Percentiles rank a stretch among this genome's conserved stretches.
phyloP scores from a whole-genome alignment of 106 monocot genomes.

The Allium cepa region DNA sequence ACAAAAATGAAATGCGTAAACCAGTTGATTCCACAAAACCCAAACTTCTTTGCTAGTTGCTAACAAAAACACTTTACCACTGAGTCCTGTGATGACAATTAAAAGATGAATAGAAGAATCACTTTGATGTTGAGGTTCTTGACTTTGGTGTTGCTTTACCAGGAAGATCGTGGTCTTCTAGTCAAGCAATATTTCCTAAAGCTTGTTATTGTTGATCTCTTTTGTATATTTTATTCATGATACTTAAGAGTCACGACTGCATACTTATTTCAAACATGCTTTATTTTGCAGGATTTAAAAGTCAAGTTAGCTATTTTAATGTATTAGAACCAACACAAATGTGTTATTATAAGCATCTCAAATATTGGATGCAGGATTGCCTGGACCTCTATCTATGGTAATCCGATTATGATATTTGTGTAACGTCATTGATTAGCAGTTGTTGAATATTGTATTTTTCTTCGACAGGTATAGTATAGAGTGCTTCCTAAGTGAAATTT shows the following conservation, averaged over 20 bases:
- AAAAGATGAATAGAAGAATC: constrained; percentile 50
- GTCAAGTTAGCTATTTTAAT: constrained; percentile 70
- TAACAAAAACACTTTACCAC: constrained; percentile 25
- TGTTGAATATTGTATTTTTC: background rate
- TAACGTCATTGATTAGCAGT: background rate
- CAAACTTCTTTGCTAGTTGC: constrained; percentile 15
- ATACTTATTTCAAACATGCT: background rate
- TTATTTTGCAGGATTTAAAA: constrained; percentile 58
- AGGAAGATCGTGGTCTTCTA: constrained; percentile 68
- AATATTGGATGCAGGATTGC: constrained; percentile 68
- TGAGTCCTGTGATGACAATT: constrained; percentile 68
- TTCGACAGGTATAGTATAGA: constrained; percentile 63
- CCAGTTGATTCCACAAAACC: constrained; percentile 4
- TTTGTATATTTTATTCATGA: background rate
- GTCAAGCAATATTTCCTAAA: constrained; percentile 79
- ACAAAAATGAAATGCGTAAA: constrained; percentile 17
- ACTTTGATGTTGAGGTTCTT: constrained; percentile 55
- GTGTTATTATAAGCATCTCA: constrained; percentile 82
- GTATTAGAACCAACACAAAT: constrained; percentile 69
- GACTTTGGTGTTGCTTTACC: constrained; percentile 53
- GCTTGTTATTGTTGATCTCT: constrained; percentile 19
- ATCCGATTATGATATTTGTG: constrained; percentile 5
- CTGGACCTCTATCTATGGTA: constrained; percentile 67
- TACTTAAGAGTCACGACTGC: background rate
- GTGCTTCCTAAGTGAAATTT: constrained; percentile 54